phyloP scores from a whole-genome alignment of 495 filamentous ascomycete genomes.

The Aspergillus sclerotioniger region DNA sequence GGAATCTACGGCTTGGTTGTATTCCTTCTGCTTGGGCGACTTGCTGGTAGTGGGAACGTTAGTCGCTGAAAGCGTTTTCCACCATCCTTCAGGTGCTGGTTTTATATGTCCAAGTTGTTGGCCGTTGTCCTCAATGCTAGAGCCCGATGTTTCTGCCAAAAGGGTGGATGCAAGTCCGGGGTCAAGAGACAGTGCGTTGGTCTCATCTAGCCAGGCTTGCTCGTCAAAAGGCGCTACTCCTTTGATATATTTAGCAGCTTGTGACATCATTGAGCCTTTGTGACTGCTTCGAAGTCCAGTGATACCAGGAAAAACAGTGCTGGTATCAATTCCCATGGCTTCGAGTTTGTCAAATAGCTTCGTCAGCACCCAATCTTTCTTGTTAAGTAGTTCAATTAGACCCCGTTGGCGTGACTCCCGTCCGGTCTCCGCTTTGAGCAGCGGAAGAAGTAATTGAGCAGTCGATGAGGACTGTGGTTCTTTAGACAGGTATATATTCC shows the following conservation, averaged over 20 bases:
- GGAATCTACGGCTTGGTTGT: not conserved
- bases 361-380: conserved; percentile 77
- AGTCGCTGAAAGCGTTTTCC: conserved; percentile 29
- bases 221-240: conserved; percentile 49
- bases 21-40: conserved; percentile 6
- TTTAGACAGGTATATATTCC: conserved; percentile 61
- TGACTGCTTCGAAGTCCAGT: conserved; percentile 40
- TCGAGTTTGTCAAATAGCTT: conserved; percentile 80
- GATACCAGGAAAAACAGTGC: conserved; percentile 66
- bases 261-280: conserved; percentile 33
- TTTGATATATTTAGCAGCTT: conserved; percentile 42
- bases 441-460: conserved; percentile 64
- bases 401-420: conserved; percentile 50
- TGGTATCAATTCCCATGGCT: conserved; percentile 62
- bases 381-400: conserved; percentile 58
- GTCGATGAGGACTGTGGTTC: conserved; percentile 53
- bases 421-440: conserved; percentile 58
- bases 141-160: conserved; percentile 21
- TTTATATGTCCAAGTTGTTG: conserved; percentile 11
- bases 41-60: conserved; percentile 2
- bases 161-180: conserved; percentile 27
- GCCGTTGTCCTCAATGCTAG: not conserved
- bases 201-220: conserved; percentile 36
- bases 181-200: conserved; percentile 14
- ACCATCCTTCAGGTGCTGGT: conserved; percentile 37